These are phyloP conservation scores for Silene vulgaris DNA, from an alignment of 179 eudicot species.

Conservation along the genomic window DNA sequence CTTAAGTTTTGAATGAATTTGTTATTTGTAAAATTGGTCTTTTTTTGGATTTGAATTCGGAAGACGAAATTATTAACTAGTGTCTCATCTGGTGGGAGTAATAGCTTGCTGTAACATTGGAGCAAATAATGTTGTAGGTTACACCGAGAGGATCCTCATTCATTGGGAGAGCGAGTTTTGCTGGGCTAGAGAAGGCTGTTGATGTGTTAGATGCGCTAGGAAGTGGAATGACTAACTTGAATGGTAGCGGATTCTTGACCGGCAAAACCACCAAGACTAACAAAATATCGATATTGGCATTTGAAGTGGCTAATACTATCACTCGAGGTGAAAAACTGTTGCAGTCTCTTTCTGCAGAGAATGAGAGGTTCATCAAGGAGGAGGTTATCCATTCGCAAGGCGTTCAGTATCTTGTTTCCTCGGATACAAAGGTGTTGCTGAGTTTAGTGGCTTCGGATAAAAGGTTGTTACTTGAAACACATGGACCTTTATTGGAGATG, in stretches of 20 bases:
- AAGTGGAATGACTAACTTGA: conserved; percentile 38
- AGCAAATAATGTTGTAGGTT: conserved; percentile 14
- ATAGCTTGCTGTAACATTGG: not conserved
- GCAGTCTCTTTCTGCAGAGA: conserved; percentile 28
- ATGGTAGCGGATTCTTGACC: conserved; percentile 32
- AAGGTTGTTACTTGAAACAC: conserved; percentile 23
- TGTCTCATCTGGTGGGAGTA: not conserved
- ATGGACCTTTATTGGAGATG: not conserved
- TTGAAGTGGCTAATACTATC: conserved; percentile 37
- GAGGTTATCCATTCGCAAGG: conserved; percentile 31
- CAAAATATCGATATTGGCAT: conserved; percentile 33
- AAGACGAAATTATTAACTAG: not conserved
- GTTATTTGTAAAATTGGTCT: too few species aligned
- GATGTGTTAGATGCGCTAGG: conserved; percentile 37
- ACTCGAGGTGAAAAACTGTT: conserved; percentile 30
- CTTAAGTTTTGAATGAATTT: not conserved
- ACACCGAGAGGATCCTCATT: conserved; percentile 30
- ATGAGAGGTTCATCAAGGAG: conserved; percentile 31
- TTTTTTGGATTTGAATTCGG: too few species aligned
- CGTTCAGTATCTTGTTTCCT: conserved; percentile 32
- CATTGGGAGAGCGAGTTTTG: conserved; percentile 34
- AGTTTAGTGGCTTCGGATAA: conserved; percentile 24
- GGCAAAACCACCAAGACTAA: conserved; percentile 28
- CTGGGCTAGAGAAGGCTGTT: conserved; percentile 36
- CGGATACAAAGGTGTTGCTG: conserved; percentile 18